A percentile compares a stretch with the other conserved stretches of the same genome.
These are phyloP conservation scores for Colletotrichum australisinense DNA, from an alignment of 2,329 filamentous ascomycete genomes.

Conservation along the genomic window DNA sequence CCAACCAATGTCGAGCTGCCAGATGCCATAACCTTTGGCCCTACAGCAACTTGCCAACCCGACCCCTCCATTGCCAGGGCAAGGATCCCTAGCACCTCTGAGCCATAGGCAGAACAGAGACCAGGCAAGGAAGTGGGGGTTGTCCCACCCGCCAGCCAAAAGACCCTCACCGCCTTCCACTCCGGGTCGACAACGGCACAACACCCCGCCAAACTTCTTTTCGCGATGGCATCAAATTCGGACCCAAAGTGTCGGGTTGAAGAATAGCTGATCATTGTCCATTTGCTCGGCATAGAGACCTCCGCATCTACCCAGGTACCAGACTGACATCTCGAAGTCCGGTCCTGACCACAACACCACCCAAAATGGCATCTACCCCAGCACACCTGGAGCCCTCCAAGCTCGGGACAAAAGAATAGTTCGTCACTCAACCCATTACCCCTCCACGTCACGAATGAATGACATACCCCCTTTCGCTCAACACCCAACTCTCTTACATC, in stretches of 20 bases:
- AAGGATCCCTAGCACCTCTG: neutral
- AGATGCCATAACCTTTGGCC: neutral
- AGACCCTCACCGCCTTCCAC: constrained; percentile 15
- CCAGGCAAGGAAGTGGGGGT: neutral
- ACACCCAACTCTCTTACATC: constrained; percentile 11
- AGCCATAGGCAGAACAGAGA: neutral
- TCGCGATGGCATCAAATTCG: constrained; percentile 27
- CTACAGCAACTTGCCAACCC: neutral
- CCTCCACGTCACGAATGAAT: constrained; percentile 3
- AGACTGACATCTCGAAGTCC: too few species aligned
- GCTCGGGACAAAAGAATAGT: constrained; percentile 94
- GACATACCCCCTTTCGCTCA: neutral
- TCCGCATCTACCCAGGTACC: neutral
- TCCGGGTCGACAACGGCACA: neutral
- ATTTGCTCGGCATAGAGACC: neutral
- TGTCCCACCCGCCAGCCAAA: neutral
- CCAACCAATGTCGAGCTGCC: neutral
- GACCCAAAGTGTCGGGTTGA: neutral
- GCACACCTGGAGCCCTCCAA: constrained; percentile 78
- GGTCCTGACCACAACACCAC: too few species aligned
- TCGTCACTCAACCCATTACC: constrained; percentile 47
- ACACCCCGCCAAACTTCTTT: constrained; percentile 28
- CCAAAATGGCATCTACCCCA: constrained; percentile 54
- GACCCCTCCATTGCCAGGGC: neutral
- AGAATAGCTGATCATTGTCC: neutral